phyloP scores from a whole-genome alignment of 495 filamentous ascomycete species.

The Aspergillus homomorphus region DNA sequence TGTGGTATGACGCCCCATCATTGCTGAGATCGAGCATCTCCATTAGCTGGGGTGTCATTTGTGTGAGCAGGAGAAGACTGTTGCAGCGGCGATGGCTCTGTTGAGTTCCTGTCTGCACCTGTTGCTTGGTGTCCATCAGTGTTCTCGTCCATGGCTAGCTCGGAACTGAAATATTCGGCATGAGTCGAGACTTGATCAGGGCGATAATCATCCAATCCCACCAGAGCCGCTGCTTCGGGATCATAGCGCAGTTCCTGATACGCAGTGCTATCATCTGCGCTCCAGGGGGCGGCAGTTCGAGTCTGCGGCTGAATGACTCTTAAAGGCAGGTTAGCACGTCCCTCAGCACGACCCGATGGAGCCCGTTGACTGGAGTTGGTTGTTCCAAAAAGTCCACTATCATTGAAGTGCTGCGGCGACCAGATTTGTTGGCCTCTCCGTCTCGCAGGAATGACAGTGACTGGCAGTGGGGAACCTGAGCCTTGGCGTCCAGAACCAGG shows the following conservation, averaged over 20 bases:
- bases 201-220: constrained; percentile 26
- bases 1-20: background rate
- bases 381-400: constrained; percentile 16
- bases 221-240: constrained; percentile 43
- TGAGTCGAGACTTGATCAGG: constrained; percentile 3
- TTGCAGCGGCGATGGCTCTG: background rate
- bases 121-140: background rate
- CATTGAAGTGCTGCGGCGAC: constrained; percentile 35
- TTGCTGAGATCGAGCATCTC: background rate
- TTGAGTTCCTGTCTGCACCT: background rate
- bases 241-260: constrained; percentile 43
- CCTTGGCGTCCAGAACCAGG: constrained; percentile 26
- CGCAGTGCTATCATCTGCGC: constrained; percentile 25
- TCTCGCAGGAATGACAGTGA: constrained; percentile 68
- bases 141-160: background rate
- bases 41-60: background rate
- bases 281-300: constrained; percentile 41
- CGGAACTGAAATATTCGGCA: background rate
- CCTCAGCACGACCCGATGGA: constrained; percentile 17
- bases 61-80: background rate
- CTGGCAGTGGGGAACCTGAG: constrained; percentile 44
- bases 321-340: constrained; percentile 29
- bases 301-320: constrained; percentile 41
- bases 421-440: constrained; percentile 49
- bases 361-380: constrained; percentile 15